Percentiles rank a stretch among this genome's conserved stretches.
phyloP scores from a whole-genome alignment of 2,329 filamentous ascomycete species.

The Coniosporium tulheliwenetii region DNA sequence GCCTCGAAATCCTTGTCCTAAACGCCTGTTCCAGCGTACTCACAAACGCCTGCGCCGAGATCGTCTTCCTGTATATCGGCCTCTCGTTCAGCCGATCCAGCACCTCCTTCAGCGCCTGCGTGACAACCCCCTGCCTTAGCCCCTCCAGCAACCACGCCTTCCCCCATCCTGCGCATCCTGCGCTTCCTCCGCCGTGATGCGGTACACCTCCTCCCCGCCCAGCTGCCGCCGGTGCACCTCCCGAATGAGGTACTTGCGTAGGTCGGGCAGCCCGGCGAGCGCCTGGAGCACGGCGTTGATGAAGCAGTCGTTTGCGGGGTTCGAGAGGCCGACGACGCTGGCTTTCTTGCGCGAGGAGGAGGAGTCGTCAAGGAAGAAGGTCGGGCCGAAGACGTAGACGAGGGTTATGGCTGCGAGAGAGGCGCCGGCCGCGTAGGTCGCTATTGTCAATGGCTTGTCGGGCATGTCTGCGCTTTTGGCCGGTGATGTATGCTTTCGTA shows the following conservation, averaged over 20 bases:
- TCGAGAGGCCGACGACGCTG: slow-evolving; percentile 73
- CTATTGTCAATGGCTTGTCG: slow-evolving; percentile 67
- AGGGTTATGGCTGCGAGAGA: slow-evolving; percentile 88
- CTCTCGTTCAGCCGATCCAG: slow-evolving; percentile 85
- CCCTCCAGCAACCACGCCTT: slow-evolving; percentile 34
- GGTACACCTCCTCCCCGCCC: slow-evolving; percentile 64
- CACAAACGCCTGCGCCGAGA: slow-evolving; percentile 76
- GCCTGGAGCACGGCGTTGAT: slow-evolving; percentile 96
- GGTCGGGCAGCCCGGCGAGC: slow-evolving; percentile 73
- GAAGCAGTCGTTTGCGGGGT: slow-evolving; percentile 69
- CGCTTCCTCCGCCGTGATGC: slow-evolving; percentile 35
- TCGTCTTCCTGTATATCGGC: slow-evolving; percentile 85
- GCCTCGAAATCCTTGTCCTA: slow-evolving; percentile 74
- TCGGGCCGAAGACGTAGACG: slow-evolving; percentile 96
- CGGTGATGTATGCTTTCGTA: no score
- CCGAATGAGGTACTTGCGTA: slow-evolving; percentile 81
- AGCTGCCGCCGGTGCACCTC: slow-evolving; percentile 75
- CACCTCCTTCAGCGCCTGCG: slow-evolving; percentile 78
- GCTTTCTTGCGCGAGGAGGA: slow-evolving; percentile 53
- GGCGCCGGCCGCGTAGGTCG: slow-evolving; percentile 87
- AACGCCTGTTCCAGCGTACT: slow-evolving; percentile 73
- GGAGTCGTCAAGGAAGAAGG: slow-evolving; percentile 83
- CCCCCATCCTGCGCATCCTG: slow-evolving; percentile 24
- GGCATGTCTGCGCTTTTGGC: slow-evolving; percentile 40
- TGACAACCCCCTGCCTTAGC: slow-evolving; percentile 70